These are phyloP conservation scores for Claviceps digitariae DNA, from an alignment of 2,329 filamentous ascomycete species.

Conservation along the genomic window DNA sequence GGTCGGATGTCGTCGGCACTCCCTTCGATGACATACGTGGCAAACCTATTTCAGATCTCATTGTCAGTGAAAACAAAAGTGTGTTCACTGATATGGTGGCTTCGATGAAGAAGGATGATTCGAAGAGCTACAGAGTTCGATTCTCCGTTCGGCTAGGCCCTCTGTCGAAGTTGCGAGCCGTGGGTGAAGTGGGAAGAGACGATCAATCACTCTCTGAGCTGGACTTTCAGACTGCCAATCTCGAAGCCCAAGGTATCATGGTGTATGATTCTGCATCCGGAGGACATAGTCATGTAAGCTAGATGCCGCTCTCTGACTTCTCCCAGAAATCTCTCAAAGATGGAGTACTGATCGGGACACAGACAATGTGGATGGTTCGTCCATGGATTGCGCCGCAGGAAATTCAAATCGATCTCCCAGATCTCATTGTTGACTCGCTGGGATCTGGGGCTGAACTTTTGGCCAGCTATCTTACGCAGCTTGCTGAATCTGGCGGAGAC, in stretches of 20 bases:
- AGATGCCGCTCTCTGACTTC: not conserved
- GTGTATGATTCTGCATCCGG: constrained; percentile 83
- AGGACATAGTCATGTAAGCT: constrained; percentile 76
- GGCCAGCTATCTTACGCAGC: constrained; percentile 78
- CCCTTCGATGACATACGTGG: constrained; percentile 59
- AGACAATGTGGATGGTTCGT: constrained; percentile 99
- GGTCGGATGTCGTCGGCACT: constrained; percentile 84
- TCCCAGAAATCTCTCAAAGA: not conserved
- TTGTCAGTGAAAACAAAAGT: constrained; percentile 63
- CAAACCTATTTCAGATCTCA: constrained; percentile 63
- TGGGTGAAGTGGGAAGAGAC: constrained; percentile 25
- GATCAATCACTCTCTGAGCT: constrained; percentile 23
- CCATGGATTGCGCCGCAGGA: constrained; percentile 79
- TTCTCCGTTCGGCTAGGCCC: constrained; percentile 62
- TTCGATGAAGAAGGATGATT: constrained; percentile 84
- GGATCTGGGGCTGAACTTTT: constrained; percentile 91
- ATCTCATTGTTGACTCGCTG: constrained; percentile 79
- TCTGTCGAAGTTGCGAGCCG: constrained; percentile 47
- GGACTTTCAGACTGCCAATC: constrained; percentile 43
- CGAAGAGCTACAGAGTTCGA: constrained; percentile 77
- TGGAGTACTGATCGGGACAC: constrained; percentile 4
- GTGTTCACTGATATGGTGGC: constrained; percentile 76
- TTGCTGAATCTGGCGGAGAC: constrained; percentile 71
- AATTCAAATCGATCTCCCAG: constrained; percentile 88
- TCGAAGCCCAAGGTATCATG: constrained; percentile 97